phyloP scores from a whole-genome alignment of 306 rosid species.

The Ammopiptanthus mongolicus region DNA sequence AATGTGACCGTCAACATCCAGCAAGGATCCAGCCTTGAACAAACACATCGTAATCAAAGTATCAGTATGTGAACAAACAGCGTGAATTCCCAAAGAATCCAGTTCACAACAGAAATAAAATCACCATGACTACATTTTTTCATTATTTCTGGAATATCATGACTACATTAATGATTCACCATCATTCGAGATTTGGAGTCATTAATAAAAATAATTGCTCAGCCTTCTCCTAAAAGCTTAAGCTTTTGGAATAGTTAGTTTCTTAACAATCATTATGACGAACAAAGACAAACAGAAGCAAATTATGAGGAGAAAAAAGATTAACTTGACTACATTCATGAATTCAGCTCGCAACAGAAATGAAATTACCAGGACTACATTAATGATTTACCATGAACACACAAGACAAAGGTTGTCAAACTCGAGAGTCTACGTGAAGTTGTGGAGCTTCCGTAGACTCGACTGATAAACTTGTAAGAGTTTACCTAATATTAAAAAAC shows the following conservation, averaged over 20 bases:
- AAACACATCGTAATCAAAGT: conserved; percentile 20
- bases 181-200: neutral
- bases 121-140: neutral
- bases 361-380: neutral
- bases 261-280: neutral
- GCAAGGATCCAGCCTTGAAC: conserved; percentile 73
- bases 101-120: conserved; percentile 4
- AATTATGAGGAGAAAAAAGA: neutral
- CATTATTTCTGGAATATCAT: neutral
- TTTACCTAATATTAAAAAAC: too few relatives aligned
- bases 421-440: too few relatives aligned
- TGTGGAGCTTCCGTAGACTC: too few relatives aligned
- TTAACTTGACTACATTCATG: neutral
- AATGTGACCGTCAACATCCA: conserved; percentile 70
- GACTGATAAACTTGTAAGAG: too few relatives aligned
- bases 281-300: neutral
- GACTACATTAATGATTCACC: neutral
- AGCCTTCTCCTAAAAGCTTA: neutral
- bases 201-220: neutral
- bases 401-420: neutral
- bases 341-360: neutral
- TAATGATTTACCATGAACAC: neutral
- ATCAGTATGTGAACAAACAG: conserved; percentile 8
- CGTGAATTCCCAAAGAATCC: conserved; percentile 14
- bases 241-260: neutral